Evolutionary conservation across 129 eudicot species (phyloP), one percentile per base, ranked within the genome.

Genomic region (Tanacetum coccineum): DNA sequence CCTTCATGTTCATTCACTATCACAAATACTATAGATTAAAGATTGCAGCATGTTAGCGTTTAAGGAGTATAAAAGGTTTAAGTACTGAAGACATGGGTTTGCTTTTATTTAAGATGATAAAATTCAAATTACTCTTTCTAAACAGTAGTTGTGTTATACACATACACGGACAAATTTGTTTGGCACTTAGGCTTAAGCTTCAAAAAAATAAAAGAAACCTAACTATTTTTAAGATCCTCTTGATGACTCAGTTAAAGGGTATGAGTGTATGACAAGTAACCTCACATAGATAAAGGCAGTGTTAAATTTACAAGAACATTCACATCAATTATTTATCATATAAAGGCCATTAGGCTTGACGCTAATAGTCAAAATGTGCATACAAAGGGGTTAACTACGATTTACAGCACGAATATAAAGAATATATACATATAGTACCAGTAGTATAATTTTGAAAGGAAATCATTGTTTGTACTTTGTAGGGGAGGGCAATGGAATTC

Each of bases 401-500:
- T 36, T 6, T 36, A 4, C 42, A 36, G 0, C 42, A 36, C 42
- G 6, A 4, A 32, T 2, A 2, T 28, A 3, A 28, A 28, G 32
- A 28, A 28, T 32, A 32, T 32, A 32, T 4, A 1, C 9, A 36
- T 6, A 36, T 36, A n/a, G n/a, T n/a, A n/a, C n/a, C n/a, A 7
- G 6, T 36, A 36, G 9, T 36, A 36, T 36, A 7, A 36, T 36
- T 36, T 9, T 36, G 42, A 36, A 36, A 36, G 1, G 42, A 36
- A 30, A 36, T 36, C 0, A 36, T 36, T 30, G 1, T 5, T 71
- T 74, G n/a, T n/a, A n/a, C 28, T 70, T 65, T 82, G 75, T 82
- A 92, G 98, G 70, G 96, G 96, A 59, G 98, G 98, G 13, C 88
- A 76, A 26, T 92, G 98, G 98, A 88, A 92, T 66, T 81, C 95